Conservation (phyloP, 192 early-diverging fungal genomes). For the Backusella liffmaniae region DNA sequence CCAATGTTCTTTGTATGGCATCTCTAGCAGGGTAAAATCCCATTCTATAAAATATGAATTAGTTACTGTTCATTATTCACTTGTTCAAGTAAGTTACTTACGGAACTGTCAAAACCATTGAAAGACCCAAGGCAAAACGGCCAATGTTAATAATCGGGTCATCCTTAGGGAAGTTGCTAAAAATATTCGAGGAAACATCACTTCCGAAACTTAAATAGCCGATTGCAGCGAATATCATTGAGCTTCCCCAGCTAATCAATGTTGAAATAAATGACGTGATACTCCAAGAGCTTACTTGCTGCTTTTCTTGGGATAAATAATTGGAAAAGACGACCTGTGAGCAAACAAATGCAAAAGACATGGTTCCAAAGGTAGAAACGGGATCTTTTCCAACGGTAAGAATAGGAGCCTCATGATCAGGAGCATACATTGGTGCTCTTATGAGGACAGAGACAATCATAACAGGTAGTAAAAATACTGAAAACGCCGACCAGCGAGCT, state of each 20-base stretch:
- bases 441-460: constrained; percentile 60
- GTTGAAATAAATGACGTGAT: constrained; percentile 50
- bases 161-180: constrained; percentile 61
- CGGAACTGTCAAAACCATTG: constrained; percentile 60
- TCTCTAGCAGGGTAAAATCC: constrained; percentile 49
- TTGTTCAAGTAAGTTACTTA: constrained; percentile 24
- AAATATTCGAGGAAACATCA: constrained; percentile 60
- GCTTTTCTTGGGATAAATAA: constrained; percentile 48
- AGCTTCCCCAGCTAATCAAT: constrained; percentile 46
- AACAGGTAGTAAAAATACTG: constrained; percentile 59
- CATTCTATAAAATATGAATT: constrained; percentile 28
- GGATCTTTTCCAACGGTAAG: constrained; percentile 56
- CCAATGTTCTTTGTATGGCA: constrained; percentile 43
- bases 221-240: constrained; percentile 57
- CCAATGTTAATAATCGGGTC: constrained; percentile 62
- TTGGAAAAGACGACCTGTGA: constrained; percentile 60
- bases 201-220: constrained; percentile 63
- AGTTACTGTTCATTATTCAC: neutral
- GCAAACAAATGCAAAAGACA: constrained; percentile 67
- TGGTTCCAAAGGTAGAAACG: constrained; percentile 61
- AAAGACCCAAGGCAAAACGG: constrained; percentile 56
- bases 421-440: constrained; percentile 51
- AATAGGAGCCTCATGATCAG: constrained; percentile 49
- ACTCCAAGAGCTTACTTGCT: constrained; percentile 47
- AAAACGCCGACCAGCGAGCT: constrained; percentile 51